phyloP scores from a whole-genome alignment of 2,329 filamentous ascomycete species.

The Sporothrix luriei region DNA sequence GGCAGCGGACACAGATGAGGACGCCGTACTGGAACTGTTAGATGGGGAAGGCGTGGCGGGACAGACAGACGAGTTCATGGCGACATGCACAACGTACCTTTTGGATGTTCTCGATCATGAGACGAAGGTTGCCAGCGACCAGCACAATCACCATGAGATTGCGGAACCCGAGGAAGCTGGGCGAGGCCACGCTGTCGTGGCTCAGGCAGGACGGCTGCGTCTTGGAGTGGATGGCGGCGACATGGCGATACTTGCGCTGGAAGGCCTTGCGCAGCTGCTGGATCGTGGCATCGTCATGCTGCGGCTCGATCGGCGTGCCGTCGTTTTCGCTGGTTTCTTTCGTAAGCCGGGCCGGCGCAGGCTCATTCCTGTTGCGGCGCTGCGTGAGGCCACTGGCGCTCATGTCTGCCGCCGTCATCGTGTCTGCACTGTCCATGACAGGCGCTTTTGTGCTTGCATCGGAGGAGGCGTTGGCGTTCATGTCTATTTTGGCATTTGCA shows the following conservation, averaged over 20 bases:
- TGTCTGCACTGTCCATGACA: background rate
- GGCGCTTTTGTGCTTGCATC: background rate
- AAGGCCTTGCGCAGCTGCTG: slow-evolving; percentile 44
- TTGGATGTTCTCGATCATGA: slow-evolving; percentile 96
- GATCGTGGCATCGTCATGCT: slow-evolving; percentile 37
- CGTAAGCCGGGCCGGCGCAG: background rate
- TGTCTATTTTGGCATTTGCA: slow-evolving; percentile 13
- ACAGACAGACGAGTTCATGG: background rate
- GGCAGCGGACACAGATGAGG: slow-evolving; percentile 85
- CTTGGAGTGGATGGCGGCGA: slow-evolving; percentile 79
- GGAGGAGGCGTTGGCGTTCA: background rate
- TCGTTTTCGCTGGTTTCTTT: background rate
- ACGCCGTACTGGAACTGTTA: slow-evolving; percentile 73
- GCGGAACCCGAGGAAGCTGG: slow-evolving; percentile 89
- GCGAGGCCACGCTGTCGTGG: slow-evolving; percentile 72
- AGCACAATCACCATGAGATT: slow-evolving; percentile 96
- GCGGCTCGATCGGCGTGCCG: background rate
- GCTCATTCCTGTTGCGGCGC: slow-evolving; percentile 7
- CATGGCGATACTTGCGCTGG: slow-evolving; percentile 81
- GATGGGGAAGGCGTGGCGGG: background rate
- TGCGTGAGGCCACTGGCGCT: background rate
- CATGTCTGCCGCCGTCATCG: background rate
- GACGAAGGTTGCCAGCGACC: slow-evolving; percentile 86
- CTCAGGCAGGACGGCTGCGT: slow-evolving; percentile 78
- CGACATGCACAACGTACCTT: slow-evolving; percentile 59